Evolutionary conservation across 2,329 filamentous ascomycete species (phyloP).

Genomic region (Ambrosiella cleistominuta): DNA sequence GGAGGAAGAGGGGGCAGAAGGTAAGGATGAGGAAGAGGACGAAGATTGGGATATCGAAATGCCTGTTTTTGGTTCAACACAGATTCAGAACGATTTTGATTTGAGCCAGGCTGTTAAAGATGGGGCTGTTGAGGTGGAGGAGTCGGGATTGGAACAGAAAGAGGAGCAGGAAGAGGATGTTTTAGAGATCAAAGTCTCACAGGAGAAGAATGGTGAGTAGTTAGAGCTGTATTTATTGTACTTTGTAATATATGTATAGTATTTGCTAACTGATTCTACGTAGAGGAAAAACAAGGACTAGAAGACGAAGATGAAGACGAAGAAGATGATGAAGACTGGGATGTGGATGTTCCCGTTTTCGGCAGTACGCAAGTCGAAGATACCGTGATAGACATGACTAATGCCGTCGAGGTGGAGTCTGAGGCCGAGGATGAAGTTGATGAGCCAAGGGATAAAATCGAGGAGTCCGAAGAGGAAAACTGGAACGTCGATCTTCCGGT

Average conservation of each 20-base stretch:
- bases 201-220: not conserved
- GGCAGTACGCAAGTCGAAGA: slow-evolving; percentile 7
- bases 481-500: slow-evolving; percentile 11
- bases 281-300: not conserved
- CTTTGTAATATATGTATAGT: too few species aligned
- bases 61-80: slow-evolving; percentile 9
- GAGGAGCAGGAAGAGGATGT: not conserved
- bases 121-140: not conserved
- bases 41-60: slow-evolving; percentile 11
- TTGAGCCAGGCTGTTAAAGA: not conserved
- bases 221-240: too few species aligned
- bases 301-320: not conserved
- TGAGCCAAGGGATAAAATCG: not conserved
- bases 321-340: slow-evolving; percentile 7
- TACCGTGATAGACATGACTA: not conserved
- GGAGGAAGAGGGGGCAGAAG: not conserved
- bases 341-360: slow-evolving; percentile 11
- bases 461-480: slow-evolving; percentile 7
- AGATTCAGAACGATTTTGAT: not conserved
- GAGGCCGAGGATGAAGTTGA: not conserved
- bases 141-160: not conserved
- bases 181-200: not conserved
- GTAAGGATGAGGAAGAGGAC: slow-evolving; percentile 2
- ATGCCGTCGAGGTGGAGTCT: not conserved
- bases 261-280: not conserved